A percentile compares a stretch with the other conserved stretches of the same genome.
Conservation (phyloP, 805 yeast genomes). For the Tetrapisispora iriomotensis region DNA sequence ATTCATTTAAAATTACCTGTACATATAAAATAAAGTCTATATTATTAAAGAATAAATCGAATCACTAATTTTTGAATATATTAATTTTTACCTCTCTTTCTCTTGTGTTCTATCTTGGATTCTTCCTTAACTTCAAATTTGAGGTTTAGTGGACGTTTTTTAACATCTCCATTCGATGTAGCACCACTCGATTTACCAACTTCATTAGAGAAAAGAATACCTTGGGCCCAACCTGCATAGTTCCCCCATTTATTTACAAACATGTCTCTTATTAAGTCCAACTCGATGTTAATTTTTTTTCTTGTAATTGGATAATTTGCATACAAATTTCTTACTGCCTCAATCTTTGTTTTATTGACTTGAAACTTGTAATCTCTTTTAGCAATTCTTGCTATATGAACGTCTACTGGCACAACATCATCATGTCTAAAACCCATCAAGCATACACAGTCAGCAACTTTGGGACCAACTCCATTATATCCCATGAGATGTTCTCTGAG, state of each 20-base stretch:
- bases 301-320: constrained; percentile 19
- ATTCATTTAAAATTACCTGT: too few relatives aligned
- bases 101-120: not conserved
- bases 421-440: constrained; percentile 59
- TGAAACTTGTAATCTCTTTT: constrained; percentile 60
- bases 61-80: not conserved
- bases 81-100: too few relatives aligned
- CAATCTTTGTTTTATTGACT: constrained; percentile 25
- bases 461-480: constrained; percentile 89
- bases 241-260: constrained; percentile 72
- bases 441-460: constrained; percentile 94
- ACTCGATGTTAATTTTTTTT: constrained; percentile 26
- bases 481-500: constrained; percentile 37
- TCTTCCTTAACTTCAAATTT: not conserved
- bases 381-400: constrained; percentile 89
- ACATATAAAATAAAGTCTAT: too few relatives aligned
- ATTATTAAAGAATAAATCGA: too few relatives aligned
- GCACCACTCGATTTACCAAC: constrained; percentile 66
- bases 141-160: constrained; percentile 13
- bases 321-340: constrained; percentile 22
- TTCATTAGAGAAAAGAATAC: constrained; percentile 84
- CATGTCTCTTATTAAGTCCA: constrained; percentile 43
- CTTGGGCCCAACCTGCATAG: constrained; percentile 98
- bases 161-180: constrained; percentile 28
- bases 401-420: constrained; percentile 88